Percentiles rank a stretch among this genome's conserved stretches.
Evolutionary conservation across 305 asterid species (phyloP).

Genomic region (Rubia tinctorum): DNA sequence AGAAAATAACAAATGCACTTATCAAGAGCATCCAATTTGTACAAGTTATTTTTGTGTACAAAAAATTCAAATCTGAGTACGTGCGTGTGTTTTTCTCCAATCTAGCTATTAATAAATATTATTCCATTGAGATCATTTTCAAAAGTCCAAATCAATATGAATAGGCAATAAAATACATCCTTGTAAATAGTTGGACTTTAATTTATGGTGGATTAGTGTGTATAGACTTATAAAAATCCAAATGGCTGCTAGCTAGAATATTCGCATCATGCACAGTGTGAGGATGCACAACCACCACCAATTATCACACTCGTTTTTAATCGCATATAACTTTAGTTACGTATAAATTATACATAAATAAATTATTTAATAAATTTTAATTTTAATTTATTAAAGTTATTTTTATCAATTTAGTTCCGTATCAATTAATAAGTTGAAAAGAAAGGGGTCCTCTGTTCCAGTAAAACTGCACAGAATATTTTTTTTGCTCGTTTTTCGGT

Average conservation of each 20-base stretch:
- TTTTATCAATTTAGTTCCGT: no score
- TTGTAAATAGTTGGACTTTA: neutral
- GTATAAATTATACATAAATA: no score
- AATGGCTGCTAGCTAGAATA: conserved; percentile 13
- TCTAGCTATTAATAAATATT: neutral
- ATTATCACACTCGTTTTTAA: neutral
- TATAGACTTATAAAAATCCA: neutral
- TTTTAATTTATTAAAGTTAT: no score
- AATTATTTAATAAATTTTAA: no score
- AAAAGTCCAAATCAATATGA: conserved; percentile 21
- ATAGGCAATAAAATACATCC: neutral
- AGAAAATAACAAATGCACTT: neutral
- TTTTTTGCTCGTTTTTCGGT: no score
- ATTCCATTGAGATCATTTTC: conserved; percentile 8
- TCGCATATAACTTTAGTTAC: no score
- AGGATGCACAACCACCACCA: neutral
- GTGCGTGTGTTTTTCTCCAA: neutral
- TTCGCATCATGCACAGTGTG: conserved; percentile 4
- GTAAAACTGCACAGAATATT: no score
- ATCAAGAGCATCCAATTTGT: neutral
- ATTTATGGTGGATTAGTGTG: neutral
- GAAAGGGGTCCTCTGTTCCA: no score
- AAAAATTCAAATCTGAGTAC: neutral
- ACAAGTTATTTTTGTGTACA: neutral
- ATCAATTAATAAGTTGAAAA: no score